Evolutionary conservation across 2,329 filamentous ascomycete genomes (phyloP).

Genomic region (Penicillium sp.): DNA sequence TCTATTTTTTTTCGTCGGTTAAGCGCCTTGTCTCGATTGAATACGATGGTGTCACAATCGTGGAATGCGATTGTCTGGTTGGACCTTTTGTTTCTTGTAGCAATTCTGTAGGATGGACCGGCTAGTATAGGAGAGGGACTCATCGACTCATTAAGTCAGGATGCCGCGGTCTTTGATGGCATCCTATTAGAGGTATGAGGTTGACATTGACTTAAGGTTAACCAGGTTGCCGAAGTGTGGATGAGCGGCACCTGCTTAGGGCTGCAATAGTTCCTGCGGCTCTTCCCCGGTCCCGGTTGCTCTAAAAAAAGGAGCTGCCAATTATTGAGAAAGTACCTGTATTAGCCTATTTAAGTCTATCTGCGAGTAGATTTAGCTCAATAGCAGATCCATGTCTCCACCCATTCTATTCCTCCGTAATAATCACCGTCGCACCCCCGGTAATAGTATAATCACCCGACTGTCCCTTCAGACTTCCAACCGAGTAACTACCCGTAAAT

Average conservation of each 20-base stretch:
- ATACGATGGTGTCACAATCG: conserved; percentile 9
- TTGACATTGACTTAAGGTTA: background rate
- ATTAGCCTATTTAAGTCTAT: background rate
- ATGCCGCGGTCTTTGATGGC: background rate
- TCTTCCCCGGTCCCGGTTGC: background rate
- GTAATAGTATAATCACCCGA: background rate
- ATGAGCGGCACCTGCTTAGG: background rate
- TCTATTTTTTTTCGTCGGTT: conserved; percentile 12
- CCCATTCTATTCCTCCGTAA: background rate
- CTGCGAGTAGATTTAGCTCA: background rate
- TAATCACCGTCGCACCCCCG: background rate
- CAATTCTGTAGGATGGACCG: background rate
- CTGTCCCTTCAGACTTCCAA: background rate
- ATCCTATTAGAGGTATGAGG: background rate
- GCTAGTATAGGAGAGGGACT: background rate
- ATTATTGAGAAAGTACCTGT: background rate
- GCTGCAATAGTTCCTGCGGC: background rate
- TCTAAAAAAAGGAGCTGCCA: background rate
- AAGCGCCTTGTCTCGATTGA: conserved; percentile 15
- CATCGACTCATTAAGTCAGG: background rate
- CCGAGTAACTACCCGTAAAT: background rate
- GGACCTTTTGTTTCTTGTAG: background rate
- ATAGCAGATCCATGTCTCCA: no score
- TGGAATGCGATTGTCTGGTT: background rate
- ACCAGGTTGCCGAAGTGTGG: background rate